Evolutionary conservation across 2,329 filamentous ascomycete species (phyloP), one percentile per base, ranked within the genome.

Genomic region (Epichloe brachyelytri): DNA sequence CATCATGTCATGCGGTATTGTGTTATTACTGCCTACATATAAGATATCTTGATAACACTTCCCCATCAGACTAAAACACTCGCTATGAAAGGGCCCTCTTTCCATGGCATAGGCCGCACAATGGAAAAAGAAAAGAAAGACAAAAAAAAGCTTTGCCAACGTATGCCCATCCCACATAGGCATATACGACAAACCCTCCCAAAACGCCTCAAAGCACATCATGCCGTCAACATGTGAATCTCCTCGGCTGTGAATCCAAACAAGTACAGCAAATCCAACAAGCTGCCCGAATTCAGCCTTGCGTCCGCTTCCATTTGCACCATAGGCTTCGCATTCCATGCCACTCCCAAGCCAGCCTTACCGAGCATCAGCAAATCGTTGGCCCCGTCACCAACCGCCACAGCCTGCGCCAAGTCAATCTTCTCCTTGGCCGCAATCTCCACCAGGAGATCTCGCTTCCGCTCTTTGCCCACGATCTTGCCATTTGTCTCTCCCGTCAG

Each of bases 351-450:
- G 0, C 85, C 86, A 0, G 87, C 86, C 46, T 78, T 77, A 8
- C 74, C 75, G 74, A 93, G 80, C 87, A 93, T 93, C 52, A 84
- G 71, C 56, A 93, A 65, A 62, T 93, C 87, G 61, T 93, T 93
- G 38, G 86, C 87, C 6, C 87, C 88, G 64, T 93, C 87, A 4
- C 87, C 87, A 0, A 91, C 79, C 3, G 85, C 86, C 26, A 93
- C 71, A 33, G 82, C 78, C 65, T 88, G 83, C 26, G 79, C 75
- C 8, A 85, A 65, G 3, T 77, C 67, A 46, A 90, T 76, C 1
- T 75, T 74, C 61, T 90, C 84, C 61, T 81, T 78, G 48, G 68
- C 66, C 0, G 86, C 85, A 57, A 91, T 86, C 63, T 86, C 76
- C 11, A 83, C 61, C 14, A 93, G 73, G 34, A 91, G 73, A 55